A percentile compares a stretch with the other conserved stretches of the same genome.
Conservation (phyloP, 495 filamentous ascomycete genomes). For the Diplogelasinospora grovesii region DNA sequence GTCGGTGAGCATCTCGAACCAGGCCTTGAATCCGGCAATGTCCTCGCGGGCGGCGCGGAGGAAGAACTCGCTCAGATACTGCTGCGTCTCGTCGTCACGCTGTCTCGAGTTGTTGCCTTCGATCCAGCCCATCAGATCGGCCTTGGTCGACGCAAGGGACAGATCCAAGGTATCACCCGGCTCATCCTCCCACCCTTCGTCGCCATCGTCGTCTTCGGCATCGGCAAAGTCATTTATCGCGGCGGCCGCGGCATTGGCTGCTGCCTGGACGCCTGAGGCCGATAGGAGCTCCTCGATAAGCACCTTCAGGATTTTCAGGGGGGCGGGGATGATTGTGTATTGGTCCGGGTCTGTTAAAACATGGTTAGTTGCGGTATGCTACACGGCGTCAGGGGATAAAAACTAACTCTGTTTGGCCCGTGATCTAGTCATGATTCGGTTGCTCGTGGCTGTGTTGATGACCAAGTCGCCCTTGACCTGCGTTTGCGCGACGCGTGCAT, state of each 20-base stretch:
- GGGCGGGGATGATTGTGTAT: conserved; percentile 80
- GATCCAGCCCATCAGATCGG: conserved; percentile 73
- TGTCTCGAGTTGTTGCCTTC: conserved; percentile 54
- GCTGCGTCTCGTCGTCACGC: conserved; percentile 88
- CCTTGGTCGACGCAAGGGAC: conserved; percentile 53
- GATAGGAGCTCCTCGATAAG: conserved; percentile 81
- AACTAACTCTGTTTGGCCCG: conserved; percentile 64
- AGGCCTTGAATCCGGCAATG: conserved; percentile 64
- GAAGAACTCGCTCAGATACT: conserved; percentile 78
- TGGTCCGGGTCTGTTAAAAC: conserved; percentile 63
- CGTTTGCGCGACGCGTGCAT: conserved; percentile 70
- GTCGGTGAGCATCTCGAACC: conserved; percentile 61
- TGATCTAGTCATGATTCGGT: conserved; percentile 88
- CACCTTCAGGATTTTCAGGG: conserved; percentile 93
- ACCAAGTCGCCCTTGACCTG: conserved; percentile 89
- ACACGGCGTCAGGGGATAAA: not conserved
- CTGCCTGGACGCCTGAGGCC: conserved; percentile 41
- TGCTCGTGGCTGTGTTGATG: conserved; percentile 63
- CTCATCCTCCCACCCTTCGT: conserved; percentile 88
- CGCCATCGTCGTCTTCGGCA: conserved; percentile 55
- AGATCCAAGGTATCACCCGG: conserved; percentile 64
- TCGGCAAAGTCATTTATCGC: conserved; percentile 47
- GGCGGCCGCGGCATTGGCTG: conserved; percentile 44
- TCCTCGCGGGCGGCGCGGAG: conserved; percentile 55
- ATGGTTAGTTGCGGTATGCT: conserved; percentile 10